Conservation (phyloP, 306 rosid genomes). For the Dicorynia guianensis region DNA sequence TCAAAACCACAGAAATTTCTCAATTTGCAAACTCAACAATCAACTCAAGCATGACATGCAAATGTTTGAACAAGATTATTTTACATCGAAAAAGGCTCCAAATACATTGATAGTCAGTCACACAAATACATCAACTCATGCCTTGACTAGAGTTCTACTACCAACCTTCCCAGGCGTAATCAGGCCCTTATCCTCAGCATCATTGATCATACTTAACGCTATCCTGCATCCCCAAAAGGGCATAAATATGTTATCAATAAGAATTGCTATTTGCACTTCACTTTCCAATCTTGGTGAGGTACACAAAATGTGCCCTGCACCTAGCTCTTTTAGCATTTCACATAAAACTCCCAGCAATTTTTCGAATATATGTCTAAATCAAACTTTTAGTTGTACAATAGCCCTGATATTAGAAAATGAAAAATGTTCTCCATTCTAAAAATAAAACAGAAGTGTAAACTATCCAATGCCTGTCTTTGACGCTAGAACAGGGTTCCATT, state of each 20-base stretch:
- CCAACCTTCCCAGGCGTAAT: slow-evolving; percentile 82
- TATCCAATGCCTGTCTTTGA: slow-evolving; percentile 62
- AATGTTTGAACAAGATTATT: neutral
- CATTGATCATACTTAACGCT: slow-evolving; percentile 72
- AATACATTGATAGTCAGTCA: slow-evolving; percentile 11
- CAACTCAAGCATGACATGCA: slow-evolving; percentile 2
- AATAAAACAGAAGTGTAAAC: neutral
- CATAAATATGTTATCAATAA: neutral
- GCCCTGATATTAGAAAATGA: neutral
- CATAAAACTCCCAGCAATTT: neutral
- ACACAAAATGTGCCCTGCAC: slow-evolving; percentile 10
- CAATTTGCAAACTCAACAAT: slow-evolving; percentile 34
- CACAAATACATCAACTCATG: neutral
- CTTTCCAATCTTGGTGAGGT: neutral
- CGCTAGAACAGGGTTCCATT: slow-evolving; percentile 80
- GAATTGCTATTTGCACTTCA: neutral
- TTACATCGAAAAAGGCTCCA: neutral
- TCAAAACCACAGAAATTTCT: slow-evolving; percentile 34
- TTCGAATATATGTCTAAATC: neutral
- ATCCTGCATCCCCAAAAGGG: slow-evolving; percentile 50
- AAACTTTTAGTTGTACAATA: neutral
- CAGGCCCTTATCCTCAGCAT: slow-evolving; percentile 74
- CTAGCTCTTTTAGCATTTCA: neutral
- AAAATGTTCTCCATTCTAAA: neutral
- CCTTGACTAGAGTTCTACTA: neutral